Conservation (phyloP, 257 asterid species). For the Jacaranda copaia region DNA sequence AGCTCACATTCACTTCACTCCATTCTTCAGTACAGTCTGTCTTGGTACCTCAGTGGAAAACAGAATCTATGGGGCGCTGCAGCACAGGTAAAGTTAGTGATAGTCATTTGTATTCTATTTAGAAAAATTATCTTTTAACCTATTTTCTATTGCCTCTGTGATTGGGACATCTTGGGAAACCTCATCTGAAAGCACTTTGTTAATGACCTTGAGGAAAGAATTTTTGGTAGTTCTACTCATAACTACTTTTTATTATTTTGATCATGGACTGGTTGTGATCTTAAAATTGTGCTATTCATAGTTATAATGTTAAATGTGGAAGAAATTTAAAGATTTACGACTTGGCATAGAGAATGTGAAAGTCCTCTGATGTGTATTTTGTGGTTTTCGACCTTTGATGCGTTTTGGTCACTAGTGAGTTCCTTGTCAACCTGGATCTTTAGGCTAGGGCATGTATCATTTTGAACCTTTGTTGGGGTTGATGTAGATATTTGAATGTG, state of each 20-base stretch:
- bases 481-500: neutral
- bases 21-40: conserved; percentile 66
- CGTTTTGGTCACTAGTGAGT: neutral
- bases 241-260: neutral
- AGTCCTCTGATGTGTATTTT: neutral
- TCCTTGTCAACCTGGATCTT: neutral
- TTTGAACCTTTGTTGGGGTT: neutral
- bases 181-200: neutral
- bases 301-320: neutral
- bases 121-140: neutral
- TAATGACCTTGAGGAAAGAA: neutral
- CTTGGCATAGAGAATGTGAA: neutral
- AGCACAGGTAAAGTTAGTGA: conserved; percentile 71
- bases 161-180: neutral
- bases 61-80: conserved; percentile 82
- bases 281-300: neutral
- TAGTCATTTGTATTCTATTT: neutral
- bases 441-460: neutral
- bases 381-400: neutral
- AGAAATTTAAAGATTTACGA: neutral
- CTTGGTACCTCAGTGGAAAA: conserved; percentile 80
- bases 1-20: conserved; percentile 54
- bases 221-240: neutral
- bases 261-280: neutral
- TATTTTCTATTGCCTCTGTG: neutral